Percentiles rank a stretch among this genome's conserved stretches.
These are phyloP conservation scores for Gomphus sp. DNA, from an alignment of 1,284 basidiomycete genomes.

Conservation along the genomic window DNA sequence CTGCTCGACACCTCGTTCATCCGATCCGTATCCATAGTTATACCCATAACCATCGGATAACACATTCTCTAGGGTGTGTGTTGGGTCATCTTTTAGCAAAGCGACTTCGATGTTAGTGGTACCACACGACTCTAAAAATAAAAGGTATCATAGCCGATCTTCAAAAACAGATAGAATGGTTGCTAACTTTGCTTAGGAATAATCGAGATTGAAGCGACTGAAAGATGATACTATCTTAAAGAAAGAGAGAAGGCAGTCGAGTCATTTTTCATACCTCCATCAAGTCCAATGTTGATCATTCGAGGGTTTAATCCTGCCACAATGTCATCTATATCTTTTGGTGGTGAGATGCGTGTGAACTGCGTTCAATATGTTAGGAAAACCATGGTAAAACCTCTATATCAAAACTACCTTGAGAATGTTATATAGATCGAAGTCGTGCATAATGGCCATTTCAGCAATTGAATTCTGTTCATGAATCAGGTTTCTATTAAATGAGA, in stretches of 20 bases:
- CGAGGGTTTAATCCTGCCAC: background rate
- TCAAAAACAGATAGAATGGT: too few species aligned
- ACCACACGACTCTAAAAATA: too few species aligned
- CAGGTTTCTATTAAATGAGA: background rate
- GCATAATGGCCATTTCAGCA: background rate
- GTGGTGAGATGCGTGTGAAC: background rate
- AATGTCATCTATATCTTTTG: background rate
- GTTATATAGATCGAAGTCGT: background rate
- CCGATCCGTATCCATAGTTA: too few species aligned
- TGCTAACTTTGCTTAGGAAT: too few species aligned
- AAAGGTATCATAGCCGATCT: too few species aligned
- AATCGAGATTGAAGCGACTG: too few species aligned
- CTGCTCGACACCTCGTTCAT: too few species aligned
- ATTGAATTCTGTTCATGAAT: background rate
- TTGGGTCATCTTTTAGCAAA: too few species aligned
- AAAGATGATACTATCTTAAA: too few species aligned
- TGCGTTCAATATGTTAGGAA: background rate
- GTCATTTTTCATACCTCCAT: background rate
- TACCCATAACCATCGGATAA: too few species aligned
- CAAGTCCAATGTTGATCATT: background rate
- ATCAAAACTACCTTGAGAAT: background rate
- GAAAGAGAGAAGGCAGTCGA: background rate
- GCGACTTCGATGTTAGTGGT: too few species aligned
- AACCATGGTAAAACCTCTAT: background rate
- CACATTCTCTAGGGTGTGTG: too few species aligned